Base-by-base conservation (phyloP, 495 filamentous ascomycete species). In the Neurospora discreta region DNA sequence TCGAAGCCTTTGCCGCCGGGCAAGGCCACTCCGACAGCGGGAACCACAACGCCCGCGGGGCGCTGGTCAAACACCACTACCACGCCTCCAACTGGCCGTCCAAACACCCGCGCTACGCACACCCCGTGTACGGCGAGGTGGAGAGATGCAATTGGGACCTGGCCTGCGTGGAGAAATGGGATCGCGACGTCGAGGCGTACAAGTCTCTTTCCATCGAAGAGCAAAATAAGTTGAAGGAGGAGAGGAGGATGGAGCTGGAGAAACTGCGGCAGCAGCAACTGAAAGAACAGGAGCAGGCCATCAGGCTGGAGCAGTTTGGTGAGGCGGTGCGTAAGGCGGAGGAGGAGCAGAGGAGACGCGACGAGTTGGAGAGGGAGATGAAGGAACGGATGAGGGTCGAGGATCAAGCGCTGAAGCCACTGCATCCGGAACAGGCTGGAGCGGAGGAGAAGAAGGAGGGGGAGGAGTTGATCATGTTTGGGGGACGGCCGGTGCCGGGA, bases 21-120 rank as follows among this genome's bases (percentile, higher is more conserved):
- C 86, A 88, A 75, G 87, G 87, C 8, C 88, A 90, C 73, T 90
- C 88, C 0, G 84, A 89, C 71, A 86, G 85, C 0, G 87, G 87
- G 15, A 89, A 87, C 75, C 88, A 90, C 75, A 80, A 88, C 68
- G 81, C 86, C 6, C 80, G 84, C 26, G 77, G 77, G 1, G 87
- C 87, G 9, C 79, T 89, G n/a, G 86, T 89, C 52, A 87, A 86
- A 76, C 87, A 90, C 73, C 87, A 88, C 75, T 90, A 87, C 72
- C 88, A 89, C 74, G 87, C 88, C 18, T 87, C 84, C 9, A 82
- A 83, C 68, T 89, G 88, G 88, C 87, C 85, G 3, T 82, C 75
- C 72, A 78, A 78, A 58, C 87, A 90, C 75, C 87, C 87, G 3
- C 82, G 87, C 65, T 88, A 81, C 74, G 84, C 76, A 10, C 88